phyloP scores from a whole-genome alignment of 495 filamentous ascomycete species.

The Aspergillus sclerotioniger region DNA sequence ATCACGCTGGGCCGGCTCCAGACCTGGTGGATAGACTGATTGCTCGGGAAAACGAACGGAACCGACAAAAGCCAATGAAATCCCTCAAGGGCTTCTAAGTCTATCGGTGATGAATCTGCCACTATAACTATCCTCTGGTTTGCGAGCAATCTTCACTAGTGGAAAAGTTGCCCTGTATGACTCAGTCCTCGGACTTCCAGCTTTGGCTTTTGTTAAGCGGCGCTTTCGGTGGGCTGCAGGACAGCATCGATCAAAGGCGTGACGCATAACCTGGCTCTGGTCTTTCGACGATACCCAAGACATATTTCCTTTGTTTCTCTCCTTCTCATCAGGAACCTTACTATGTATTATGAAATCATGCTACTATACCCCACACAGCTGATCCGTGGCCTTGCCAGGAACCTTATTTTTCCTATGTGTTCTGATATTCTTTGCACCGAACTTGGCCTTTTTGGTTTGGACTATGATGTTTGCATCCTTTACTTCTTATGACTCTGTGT shows the following conservation, averaged over 20 bases:
- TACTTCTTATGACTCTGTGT: background rate
- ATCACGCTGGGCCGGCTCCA: conserved; percentile 25
- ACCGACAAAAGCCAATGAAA: conserved; percentile 34
- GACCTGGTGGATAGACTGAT: conserved; percentile 41
- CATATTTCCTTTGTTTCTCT: background rate
- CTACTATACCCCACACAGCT: conserved; percentile 23
- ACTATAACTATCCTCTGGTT: no score
- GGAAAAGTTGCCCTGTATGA: background rate
- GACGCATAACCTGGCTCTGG: no score
- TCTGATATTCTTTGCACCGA: conserved; percentile 8
- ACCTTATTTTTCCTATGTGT: background rate
- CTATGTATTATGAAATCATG: conserved; percentile 14
- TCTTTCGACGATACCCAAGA: background rate
- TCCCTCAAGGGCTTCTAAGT: conserved; percentile 32
- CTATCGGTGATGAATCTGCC: background rate
- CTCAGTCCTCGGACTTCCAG: no score
- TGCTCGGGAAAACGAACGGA: conserved; percentile 39
- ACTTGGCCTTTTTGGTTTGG: background rate
- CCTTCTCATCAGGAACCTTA: background rate
- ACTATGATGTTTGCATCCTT: background rate
- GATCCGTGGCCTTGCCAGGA: conserved; percentile 14
- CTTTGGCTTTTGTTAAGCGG: no score
- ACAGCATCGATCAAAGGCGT: no score
- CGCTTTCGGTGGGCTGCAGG: no score
- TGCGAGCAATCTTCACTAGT: background rate